Evolutionary conservation across 2,329 filamentous ascomycete species (phyloP), one percentile per base, ranked within the genome.

Genomic region (Apiospora kogelbergensis): DNA sequence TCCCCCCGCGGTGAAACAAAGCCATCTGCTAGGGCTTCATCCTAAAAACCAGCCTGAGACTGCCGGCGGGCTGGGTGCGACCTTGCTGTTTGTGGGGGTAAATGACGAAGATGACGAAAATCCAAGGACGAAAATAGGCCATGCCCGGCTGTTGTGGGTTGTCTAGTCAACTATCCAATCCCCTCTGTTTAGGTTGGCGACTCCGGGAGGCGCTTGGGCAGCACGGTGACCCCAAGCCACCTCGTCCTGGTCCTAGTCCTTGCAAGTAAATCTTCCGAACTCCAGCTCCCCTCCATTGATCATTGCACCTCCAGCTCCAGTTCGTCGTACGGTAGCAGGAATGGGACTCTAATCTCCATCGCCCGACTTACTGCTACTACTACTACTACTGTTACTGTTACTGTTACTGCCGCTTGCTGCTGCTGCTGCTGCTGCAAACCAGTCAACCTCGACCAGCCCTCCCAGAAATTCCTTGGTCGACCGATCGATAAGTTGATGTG

Each of bases 181-280:
- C 53, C 53, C 53, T 60, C 53, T 60, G 53, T 60, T 60, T 60
- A 20, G 53, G 26, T 26, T 26, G 48, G 46, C 46, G 22, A 26
- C 46, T 46, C 45, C 45, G 45, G 45, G 22, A 30, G 48, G 9
- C 33, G 53, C 53, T 60, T 60, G 53, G 53, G 30, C 53, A 37
- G 17, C 53, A 37, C 17, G 9, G 53, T 37, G 53, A 33, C 53
- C 53, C 53, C 20, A 33, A n/a, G 37, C 53, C 20, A n/a, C 53
- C 53, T 60, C 20, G 53, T 60, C 53, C 53, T n/a, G 53, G 53
- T 60, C 53, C 53, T 60, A 30, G 53, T n/a, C 53, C 53, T 60
- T 60, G 53, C 53, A 60, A 60, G 53, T 33, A 60, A 60, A 60
- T 60, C 53, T 60, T 60, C 53, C 53, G 53, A 60, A 60, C 53